phyloP scores from a whole-genome alignment of 208 protist genomes.

The Trypanosoma conorhini region DNA sequence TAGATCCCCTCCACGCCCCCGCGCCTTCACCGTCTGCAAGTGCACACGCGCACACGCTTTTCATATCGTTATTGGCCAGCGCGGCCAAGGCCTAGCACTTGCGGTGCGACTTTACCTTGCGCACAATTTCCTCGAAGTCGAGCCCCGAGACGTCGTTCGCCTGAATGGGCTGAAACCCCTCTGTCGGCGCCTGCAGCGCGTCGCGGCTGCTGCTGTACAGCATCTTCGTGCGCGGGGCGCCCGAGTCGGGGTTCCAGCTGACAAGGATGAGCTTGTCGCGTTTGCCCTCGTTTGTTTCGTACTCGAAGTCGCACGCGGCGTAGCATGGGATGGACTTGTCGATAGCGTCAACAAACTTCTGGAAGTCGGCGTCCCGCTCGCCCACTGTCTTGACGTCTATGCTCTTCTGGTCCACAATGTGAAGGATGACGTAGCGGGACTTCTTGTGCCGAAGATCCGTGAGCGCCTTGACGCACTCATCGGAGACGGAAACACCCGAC shows the following conservation, averaged over 20 bases:
- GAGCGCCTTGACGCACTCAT: conserved; percentile 62
- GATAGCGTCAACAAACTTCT: conserved; percentile 73
- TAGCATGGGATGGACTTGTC: conserved; percentile 82
- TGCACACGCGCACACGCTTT: not conserved
- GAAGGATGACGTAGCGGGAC: conserved; percentile 80
- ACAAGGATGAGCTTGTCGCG: conserved; percentile 91
- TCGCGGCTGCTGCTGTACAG: conserved; percentile 85
- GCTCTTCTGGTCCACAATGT: conserved; percentile 79
- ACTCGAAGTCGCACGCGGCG: conserved; percentile 92
- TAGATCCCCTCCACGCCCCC: not conserved
- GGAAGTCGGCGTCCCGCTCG: conserved; percentile 52
- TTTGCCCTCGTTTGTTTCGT: conserved; percentile 55
- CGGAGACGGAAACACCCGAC: conserved; percentile 83
- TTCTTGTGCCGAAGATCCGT: conserved; percentile 87
- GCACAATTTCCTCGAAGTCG: conserved; percentile 55
- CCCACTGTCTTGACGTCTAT: conserved; percentile 80
- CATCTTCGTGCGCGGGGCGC: conserved; percentile 84
- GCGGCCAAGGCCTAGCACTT: conserved; percentile 9
- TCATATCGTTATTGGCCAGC: not conserved
- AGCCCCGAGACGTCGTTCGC: conserved; percentile 79
- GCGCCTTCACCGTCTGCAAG: not conserved
- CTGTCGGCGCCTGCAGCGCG: conserved; percentile 60
- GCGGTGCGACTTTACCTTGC: conserved; percentile 46
- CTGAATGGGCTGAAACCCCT: conserved; percentile 90
- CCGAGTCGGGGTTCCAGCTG: conserved; percentile 85